These are phyloP conservation scores for Pleurotus tuber-regium DNA, from an alignment of 768 basidiomycete species.

Conservation along the genomic window DNA sequence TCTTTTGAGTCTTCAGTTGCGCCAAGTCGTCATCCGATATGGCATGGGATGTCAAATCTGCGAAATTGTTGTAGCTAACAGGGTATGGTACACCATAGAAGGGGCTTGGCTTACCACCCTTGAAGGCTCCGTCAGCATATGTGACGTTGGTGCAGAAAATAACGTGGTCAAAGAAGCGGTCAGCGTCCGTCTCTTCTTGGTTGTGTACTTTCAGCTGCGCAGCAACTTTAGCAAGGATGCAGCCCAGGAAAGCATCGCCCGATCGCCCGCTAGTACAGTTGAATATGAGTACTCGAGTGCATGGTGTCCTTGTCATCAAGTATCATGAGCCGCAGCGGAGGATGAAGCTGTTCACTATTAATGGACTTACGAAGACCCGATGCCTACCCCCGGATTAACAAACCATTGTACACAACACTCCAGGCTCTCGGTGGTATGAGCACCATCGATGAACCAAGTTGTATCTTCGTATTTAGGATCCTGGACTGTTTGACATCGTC, in stretches of 20 bases:
- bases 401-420: slow-evolving; percentile 90
- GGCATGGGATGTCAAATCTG: slow-evolving; percentile 77
- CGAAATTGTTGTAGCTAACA: too few species aligned
- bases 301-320: slow-evolving; percentile 21
- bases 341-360: too few species aligned
- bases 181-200: slow-evolving; percentile 30
- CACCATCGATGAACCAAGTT: slow-evolving; percentile 94
- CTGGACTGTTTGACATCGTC: slow-evolving; percentile 82
- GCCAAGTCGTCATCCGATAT: slow-evolving; percentile 60
- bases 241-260: slow-evolving; percentile 64
- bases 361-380: background rate
- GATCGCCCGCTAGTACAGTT: slow-evolving; percentile 94
- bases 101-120: slow-evolving; percentile 62
- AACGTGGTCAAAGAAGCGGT: slow-evolving; percentile 73
- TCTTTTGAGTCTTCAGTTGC: slow-evolving; percentile 70
- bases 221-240: slow-evolving; percentile 52
- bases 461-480: slow-evolving; percentile 53
- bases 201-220: slow-evolving; percentile 42
- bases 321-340: too few species aligned
- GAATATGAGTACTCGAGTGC: slow-evolving; percentile 74
- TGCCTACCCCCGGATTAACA: slow-evolving; percentile 52
- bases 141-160: slow-evolving; percentile 98
- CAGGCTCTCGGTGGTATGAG: slow-evolving; percentile 91
- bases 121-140: slow-evolving; percentile 84
- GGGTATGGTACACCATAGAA: too few species aligned